These are phyloP conservation scores for Starmerella sp. DNA, from an alignment of 805 yeast genomes.

Conservation along the genomic window DNA sequence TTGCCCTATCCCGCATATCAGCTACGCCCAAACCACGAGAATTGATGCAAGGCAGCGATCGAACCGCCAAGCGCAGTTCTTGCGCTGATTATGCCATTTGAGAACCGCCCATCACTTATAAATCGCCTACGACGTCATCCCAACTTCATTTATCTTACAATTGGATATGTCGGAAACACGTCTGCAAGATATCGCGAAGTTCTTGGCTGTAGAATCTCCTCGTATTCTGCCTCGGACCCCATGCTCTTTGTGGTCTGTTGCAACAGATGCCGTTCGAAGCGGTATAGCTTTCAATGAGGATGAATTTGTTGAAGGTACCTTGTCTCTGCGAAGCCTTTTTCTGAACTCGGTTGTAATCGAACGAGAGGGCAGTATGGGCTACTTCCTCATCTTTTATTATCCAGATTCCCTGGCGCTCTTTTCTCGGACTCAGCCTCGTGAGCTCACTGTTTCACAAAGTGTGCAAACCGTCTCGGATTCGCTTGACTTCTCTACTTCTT, in stretches of 20 bases:
- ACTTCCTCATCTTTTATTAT: conserved; percentile 10
- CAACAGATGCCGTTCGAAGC: background rate
- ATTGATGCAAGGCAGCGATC: too few relatives aligned
- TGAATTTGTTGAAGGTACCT: background rate
- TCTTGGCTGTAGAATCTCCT: background rate
- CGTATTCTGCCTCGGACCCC: background rate
- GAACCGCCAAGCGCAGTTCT: too few relatives aligned
- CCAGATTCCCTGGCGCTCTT: background rate
- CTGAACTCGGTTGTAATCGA: conserved; percentile 9
- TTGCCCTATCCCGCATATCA: background rate
- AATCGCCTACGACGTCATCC: background rate
- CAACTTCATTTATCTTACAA: too few relatives aligned
- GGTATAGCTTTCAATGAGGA: background rate
- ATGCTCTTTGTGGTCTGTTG: background rate
- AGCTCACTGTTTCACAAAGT: background rate
- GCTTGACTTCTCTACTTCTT: background rate
- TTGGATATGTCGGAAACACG: background rate
- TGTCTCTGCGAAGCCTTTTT: background rate
- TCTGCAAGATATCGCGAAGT: background rate
- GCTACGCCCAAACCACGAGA: background rate
- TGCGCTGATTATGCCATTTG: background rate
- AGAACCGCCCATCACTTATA: background rate
- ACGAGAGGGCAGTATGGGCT: conserved; percentile 7
- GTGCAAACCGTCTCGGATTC: too few relatives aligned
- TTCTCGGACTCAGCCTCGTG: background rate